Percentiles rank a stretch among this genome's conserved stretches.
Evolutionary conservation across 1,284 basidiomycete species (phyloP).

Genomic region (Entoloma clypeatum): DNA sequence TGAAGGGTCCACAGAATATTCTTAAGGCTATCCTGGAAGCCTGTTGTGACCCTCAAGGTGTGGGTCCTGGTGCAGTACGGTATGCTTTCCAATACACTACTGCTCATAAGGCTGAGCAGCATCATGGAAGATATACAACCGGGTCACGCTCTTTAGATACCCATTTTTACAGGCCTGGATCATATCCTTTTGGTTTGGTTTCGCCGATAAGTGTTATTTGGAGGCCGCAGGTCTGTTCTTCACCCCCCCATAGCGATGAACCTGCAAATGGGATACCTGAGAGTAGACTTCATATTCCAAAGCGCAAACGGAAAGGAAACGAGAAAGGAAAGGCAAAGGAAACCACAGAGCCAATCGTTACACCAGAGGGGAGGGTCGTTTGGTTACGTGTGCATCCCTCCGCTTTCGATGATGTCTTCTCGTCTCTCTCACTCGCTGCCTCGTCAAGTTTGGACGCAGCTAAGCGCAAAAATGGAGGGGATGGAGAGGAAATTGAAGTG

Average conservation of each 20-base stretch:
- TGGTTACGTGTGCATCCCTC: slow-evolving; percentile 83
- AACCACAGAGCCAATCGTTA: slow-evolving; percentile 13
- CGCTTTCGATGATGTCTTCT: slow-evolving; percentile 54
- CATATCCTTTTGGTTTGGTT: slow-evolving; percentile 70
- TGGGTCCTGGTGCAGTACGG: slow-evolving; percentile 56
- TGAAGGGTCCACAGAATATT: slow-evolving; percentile 58
- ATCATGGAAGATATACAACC: slow-evolving; percentile 44
- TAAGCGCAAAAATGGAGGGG: slow-evolving; percentile 20
- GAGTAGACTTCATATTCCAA: slow-evolving; percentile 4
- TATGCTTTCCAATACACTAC: slow-evolving; percentile 24
- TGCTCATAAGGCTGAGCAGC: neutral
- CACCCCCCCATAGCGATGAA: slow-evolving; percentile 7
- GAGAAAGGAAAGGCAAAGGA: slow-evolving; percentile 20
- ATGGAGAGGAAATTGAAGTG: slow-evolving; percentile 37
- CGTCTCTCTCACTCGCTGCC: slow-evolving; percentile 47
- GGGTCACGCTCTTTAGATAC: slow-evolving; percentile 61
- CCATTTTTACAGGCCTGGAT: slow-evolving; percentile 55
- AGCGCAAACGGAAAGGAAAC: slow-evolving; percentile 21
- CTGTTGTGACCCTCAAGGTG: slow-evolving; percentile 62
- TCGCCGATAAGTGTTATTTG: slow-evolving; percentile 75
- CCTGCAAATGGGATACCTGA: slow-evolving; percentile 6
- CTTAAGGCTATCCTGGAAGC: slow-evolving; percentile 51
- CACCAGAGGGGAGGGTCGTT: slow-evolving; percentile 37
- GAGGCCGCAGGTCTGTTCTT: slow-evolving; percentile 37
- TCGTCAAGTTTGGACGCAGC: slow-evolving; percentile 47